Evolutionary conservation across 164 flowering plant genomes (phyloP), one percentile per base, ranked within the genome.

Genomic region (Brasenia schreberi): DNA sequence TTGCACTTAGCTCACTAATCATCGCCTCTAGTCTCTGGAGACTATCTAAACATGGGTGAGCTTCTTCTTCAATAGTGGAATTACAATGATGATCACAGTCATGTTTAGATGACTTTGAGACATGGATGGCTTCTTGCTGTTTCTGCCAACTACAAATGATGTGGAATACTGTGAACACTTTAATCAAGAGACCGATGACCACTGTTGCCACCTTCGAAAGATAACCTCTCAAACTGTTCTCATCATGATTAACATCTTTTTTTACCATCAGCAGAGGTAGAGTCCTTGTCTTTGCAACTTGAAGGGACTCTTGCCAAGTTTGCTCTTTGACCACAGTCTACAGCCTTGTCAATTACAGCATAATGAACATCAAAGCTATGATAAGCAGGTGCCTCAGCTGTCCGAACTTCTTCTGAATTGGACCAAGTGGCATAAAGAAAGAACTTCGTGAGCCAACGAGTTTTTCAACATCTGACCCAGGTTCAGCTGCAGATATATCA

Each of bases 1-100:
- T 93, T 72, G 69, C 75, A 66, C 73, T 78, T 16, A 93, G 81
- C 68, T 87, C 88, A 64, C 82, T 79, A 52, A 79, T 69, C 53
- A 76, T 71, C 63, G 74, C 75, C 74, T 93, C 98, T n/a, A 93
- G 84, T 73, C 75, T 85, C 78, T 88, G 79, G 71, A 93, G 86
- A 58, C 97, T 93, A 66, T 86, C 77, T 53, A 85, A 63, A 70
- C 89, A 93, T 44, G 97, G 89, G 71, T 67, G 78, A 64, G 83
- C 53, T 27, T 19, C 66, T 42, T 84, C 83, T 69, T 79, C 84
- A 65, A 77, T 73, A 14, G 63, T 72, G 73, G 71, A 72, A 66
- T 73, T 80, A 58, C 61, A 62, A 66, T 80, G 70, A 4, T 72
- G 60, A 68, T 70, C 74, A 66, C 27, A 69, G 62, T 63, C 71